phyloP scores from a whole-genome alignment of 345 rosid species.

The Noccaea caerulescens region DNA sequence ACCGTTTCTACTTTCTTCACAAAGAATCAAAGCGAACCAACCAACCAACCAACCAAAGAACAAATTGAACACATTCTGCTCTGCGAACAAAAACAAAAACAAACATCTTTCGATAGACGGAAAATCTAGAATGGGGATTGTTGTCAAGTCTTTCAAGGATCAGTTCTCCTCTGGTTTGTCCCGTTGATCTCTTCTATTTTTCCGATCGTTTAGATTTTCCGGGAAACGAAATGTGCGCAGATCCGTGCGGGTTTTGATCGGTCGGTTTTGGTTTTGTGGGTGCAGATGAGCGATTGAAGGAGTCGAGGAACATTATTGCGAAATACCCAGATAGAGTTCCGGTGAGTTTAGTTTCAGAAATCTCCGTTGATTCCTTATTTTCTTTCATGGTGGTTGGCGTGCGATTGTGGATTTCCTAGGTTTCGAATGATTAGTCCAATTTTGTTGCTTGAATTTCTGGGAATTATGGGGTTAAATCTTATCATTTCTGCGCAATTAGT shows the following conservation, averaged over 20 bases:
- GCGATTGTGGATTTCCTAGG: constrained; percentile 7
- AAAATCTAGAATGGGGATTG: constrained; percentile 32
- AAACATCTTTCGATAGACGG: constrained; percentile 8
- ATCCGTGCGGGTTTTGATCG: not conserved
- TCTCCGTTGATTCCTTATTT: not conserved
- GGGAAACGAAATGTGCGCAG: constrained; percentile 5
- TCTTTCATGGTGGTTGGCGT: constrained; percentile 34
- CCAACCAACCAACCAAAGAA: not conserved
- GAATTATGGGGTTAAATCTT: not conserved
- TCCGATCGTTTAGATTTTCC: not conserved
- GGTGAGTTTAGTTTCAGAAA: constrained; percentile 40
- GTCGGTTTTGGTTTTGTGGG: not conserved
- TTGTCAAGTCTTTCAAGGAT: constrained; percentile 48
- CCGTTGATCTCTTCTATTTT: not conserved
- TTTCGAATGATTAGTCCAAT: not conserved
- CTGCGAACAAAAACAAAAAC: not conserved
- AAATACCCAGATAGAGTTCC: constrained; percentile 79
- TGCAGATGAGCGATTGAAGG: constrained; percentile 64
- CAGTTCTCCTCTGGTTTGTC: constrained; percentile 42
- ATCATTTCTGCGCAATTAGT: not conserved
- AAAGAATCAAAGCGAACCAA: constrained; percentile 26
- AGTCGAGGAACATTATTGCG: constrained; percentile 53
- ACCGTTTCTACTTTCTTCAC: constrained; percentile 40
- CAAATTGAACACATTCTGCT: constrained; percentile 32
- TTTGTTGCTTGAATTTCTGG: not conserved